Evolutionary conservation across 257 asterid genomes (phyloP), one percentile per base, ranked within the genome.

Genomic region (Cordia subcordata): DNA sequence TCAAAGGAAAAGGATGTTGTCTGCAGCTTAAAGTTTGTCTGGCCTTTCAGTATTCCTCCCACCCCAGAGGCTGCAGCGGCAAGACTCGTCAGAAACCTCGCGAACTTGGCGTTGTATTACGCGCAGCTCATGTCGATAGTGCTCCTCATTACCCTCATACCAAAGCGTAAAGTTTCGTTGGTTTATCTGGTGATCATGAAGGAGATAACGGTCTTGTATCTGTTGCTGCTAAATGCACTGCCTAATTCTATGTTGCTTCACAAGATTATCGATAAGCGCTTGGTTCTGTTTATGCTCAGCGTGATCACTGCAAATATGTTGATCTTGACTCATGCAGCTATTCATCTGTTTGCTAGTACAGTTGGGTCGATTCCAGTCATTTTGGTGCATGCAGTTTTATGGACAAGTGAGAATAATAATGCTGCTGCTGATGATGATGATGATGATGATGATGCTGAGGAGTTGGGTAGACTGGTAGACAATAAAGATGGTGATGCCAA

Each of bases 131-230:
- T 82, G 17, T 90, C 83, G 79, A 68, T 90, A 0, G 84, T 81
- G 1, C 88, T 86, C 49, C 81, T 84, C 66, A 81, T 86, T 14
- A 21, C 94, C 53, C 84, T 90, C 5, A 47, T 78, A 21, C 94
- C 94, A 4, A 0, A 0, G 19, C 85, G 94, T 6, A 85, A 84
- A n/a, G 85, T 79, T 21, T 90, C 94, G 0, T 52, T 82, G 6
- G 59, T 86, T 45, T 67, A 13, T 57, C 63, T 86, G 63, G 93
- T 82, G 32, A 76, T 76, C 49, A 72, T 49, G 32, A 86, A 76
- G 4, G 90, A 84, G 20, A 82, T 85, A n/a, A 33, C 84, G 0
- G 45, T 76, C 15, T 45, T 82, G 17, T 84, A 82, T 78, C 38
- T 63, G 9, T 60, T 84, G 16, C 44, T 90, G 58, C 60, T 76